Percentiles rank a stretch among this genome's conserved stretches.
These are phyloP conservation scores for Boletus rex-veris DNA, from an alignment of 768 basidiomycete genomes.

Conservation along the genomic window DNA sequence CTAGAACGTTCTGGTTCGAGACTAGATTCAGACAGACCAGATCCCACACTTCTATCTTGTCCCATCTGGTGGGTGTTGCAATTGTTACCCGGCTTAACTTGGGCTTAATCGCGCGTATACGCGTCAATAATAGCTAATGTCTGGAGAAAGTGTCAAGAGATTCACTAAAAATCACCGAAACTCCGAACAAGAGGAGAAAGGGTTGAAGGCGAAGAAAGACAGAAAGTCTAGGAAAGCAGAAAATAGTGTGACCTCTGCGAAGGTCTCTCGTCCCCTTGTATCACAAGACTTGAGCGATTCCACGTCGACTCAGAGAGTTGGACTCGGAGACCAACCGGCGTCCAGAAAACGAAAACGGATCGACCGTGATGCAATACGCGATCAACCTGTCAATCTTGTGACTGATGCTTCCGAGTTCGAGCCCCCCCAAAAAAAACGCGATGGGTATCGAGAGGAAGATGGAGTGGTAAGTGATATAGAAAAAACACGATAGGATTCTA, in stretches of 20 bases:
- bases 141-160: conserved; percentile 2
- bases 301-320: background rate
- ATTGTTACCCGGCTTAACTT: background rate
- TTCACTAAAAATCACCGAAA: background rate
- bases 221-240: background rate
- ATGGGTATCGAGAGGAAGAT: background rate
- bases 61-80: background rate
- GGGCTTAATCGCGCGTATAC: background rate
- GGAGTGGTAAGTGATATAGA: conserved; percentile 1
- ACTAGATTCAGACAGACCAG: too few species aligned
- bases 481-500: background rate
- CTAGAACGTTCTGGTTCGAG: too few species aligned
- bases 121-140: conserved; percentile 6
- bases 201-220: background rate
- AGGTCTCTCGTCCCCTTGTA: background rate
- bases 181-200: background rate
- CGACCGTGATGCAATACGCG: background rate
- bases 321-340: background rate
- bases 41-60: too few species aligned
- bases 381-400: background rate
- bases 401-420: background rate
- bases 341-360: conserved; percentile 18
- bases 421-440: conserved; percentile 10
- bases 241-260: background rate
- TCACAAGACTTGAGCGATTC: background rate